Evolutionary conservation across 495 filamentous ascomycete species (phyloP), one percentile per base, ranked within the genome.

Genomic region (Talaromyces nanjingensis): DNA sequence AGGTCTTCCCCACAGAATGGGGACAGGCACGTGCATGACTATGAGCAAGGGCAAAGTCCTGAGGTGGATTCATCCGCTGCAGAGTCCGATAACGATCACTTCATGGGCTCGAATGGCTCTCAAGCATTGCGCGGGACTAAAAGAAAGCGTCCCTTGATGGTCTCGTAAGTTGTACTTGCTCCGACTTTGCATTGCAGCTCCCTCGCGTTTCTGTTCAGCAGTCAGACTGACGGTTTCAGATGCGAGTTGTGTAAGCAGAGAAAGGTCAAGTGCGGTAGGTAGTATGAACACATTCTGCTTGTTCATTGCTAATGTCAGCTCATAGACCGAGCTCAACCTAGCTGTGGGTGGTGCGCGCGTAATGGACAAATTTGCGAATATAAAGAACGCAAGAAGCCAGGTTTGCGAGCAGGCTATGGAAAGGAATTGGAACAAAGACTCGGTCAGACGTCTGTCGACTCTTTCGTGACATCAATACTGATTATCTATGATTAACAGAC

Each of bases 261-360:
- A 70, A 94, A 94, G 77, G 89, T 91, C 55, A 91, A 91, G 80
- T 91, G 88, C 72, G 89, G 77, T 80, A 76, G 56, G 73, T 66
- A 6, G 34, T 37, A 20, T 31, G 14, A 27, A 22, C 60, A 49
- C 53, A 63, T 62, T 18, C 39, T 2, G 12, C 22, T 34, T 57
- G 42, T n/a, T 33, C 25, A 47, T 47, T 31, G 47, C 68, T 54
- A 37, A 42, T 20, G 11, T 18, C 22, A 33, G 6, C 60, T 18
- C 47, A 11, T 67, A 80, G 77, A 94, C 77, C 87, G 91, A 24
- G 84, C 87, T 9, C 90, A 92, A 63, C 92, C 92, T 8, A 86
- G 85, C 63, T 96, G 92, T 74, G 92, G 92, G 53, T 96, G 92
- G 91, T 96, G 92, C 70, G 81, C 80, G 67, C 86, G 90, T 62